Percentiles rank a stretch among this genome's conserved stretches.
Evolutionary conservation across 2,329 filamentous ascomycete genomes (phyloP).

Genomic region (Alternaria brassicicola): DNA sequence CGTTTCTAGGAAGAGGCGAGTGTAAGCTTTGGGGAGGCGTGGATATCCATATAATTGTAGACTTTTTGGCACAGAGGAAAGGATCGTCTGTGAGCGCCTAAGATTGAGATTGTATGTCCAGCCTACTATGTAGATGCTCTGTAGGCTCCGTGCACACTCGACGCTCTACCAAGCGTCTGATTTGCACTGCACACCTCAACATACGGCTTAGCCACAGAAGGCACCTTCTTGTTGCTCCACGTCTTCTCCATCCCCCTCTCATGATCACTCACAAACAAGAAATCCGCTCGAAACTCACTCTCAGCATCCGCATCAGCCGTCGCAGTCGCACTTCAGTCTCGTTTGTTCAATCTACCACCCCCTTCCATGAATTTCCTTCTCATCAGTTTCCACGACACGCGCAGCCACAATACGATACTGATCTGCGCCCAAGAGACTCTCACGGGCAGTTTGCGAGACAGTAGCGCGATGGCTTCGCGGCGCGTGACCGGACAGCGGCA

Average conservation of each 20-base stretch:
- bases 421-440: neutral
- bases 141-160: neutral
- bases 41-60: neutral
- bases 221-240: neutral
- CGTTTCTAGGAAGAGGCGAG: neutral
- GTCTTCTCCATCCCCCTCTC: neutral
- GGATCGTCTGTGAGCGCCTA: neutral
- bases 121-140: neutral
- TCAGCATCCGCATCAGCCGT: neutral
- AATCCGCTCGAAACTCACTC: neutral
- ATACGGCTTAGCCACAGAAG: neutral
- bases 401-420: neutral
- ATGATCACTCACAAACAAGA: neutral
- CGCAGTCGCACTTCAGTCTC: neutral
- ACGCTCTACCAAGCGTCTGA: neutral
- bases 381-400: neutral
- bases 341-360: neutral
- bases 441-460: neutral
- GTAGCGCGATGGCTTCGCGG: neutral
- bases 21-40: neutral
- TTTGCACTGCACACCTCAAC: neutral
- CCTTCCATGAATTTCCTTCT: neutral
- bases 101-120: neutral
- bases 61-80: neutral
- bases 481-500: neutral